A percentile compares a stretch with the other conserved stretches of the same genome.
These are phyloP conservation scores for Ampelomyces quisqualis DNA, from an alignment of 2,329 filamentous ascomycete genomes.

Conservation along the genomic window DNA sequence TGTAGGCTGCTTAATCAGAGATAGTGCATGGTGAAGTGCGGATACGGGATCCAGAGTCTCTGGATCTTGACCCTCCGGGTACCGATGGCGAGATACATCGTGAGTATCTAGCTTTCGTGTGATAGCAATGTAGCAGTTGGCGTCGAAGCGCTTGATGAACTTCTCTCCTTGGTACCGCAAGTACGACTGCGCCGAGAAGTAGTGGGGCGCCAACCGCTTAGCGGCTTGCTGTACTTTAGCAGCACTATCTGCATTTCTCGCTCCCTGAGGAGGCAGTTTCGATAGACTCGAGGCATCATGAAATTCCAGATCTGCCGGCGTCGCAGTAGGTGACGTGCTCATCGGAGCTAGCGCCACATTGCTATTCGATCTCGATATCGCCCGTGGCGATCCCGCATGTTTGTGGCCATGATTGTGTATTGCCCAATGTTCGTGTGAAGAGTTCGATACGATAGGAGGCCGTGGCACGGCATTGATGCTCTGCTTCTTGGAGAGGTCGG, in stretches of 20 bases:
- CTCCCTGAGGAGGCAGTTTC: slow-evolving; percentile 27
- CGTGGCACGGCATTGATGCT: slow-evolving; percentile 71
- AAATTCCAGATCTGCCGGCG: slow-evolving; percentile 51
- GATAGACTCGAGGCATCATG: slow-evolving; percentile 43
- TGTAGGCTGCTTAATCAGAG: slow-evolving; percentile 81
- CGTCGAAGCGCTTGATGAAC: slow-evolving; percentile 95
- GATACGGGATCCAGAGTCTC: slow-evolving; percentile 56
- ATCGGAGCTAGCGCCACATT: slow-evolving; percentile 21
- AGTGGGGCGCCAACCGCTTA: slow-evolving; percentile 59
- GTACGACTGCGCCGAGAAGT: slow-evolving; percentile 97
- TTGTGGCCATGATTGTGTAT: slow-evolving; percentile 56
- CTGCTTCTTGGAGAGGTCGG: slow-evolving; percentile 79
- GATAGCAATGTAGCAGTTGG: slow-evolving; percentile 98
- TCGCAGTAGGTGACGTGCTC: slow-evolving; percentile 12
- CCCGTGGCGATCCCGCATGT: slow-evolving; percentile 49
- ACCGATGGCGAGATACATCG: slow-evolving; percentile 80
- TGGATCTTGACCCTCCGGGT: slow-evolving; percentile 36
- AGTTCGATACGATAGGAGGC: slow-evolving; percentile 43
- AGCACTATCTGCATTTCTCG: slow-evolving; percentile 12
- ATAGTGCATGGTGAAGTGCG: slow-evolving; percentile 65
- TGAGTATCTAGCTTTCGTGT: slow-evolving; percentile 97
- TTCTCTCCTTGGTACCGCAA: slow-evolving; percentile 94
- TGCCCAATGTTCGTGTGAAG: slow-evolving; percentile 50
- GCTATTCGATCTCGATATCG: slow-evolving; percentile 40
- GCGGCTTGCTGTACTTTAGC: slow-evolving; percentile 31